Percentiles rank a stretch among this genome's conserved stretches.
These are phyloP conservation scores for Rosa multiflora DNA, from an alignment of 306 rosid species.

Conservation along the genomic window DNA sequence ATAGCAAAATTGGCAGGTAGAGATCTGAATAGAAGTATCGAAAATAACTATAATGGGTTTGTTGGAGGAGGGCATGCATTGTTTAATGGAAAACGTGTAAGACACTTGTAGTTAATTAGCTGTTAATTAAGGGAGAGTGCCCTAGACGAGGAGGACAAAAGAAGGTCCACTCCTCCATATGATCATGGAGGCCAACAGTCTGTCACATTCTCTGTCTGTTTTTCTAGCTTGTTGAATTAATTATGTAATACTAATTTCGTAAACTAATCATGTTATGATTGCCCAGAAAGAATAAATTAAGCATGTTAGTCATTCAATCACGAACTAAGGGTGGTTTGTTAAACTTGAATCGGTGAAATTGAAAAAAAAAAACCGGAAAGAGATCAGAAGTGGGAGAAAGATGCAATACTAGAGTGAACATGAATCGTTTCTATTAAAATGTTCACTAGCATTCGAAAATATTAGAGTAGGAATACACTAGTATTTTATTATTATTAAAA, in stretches of 20 bases:
- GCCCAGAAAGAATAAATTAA: not conserved
- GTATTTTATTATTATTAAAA: too few species aligned
- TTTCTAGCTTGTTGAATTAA: not conserved
- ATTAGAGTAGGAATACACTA: not conserved
- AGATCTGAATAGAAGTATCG: slow-evolving; percentile 7
- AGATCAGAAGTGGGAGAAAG: not conserved
- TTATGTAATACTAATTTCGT: not conserved
- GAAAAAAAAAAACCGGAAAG: not conserved
- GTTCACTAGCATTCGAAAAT: not conserved
- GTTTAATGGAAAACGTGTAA: not conserved
- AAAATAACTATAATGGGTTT: not conserved
- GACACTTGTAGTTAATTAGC: not conserved
- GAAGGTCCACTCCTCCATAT: not conserved
- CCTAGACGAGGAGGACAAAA: not conserved
- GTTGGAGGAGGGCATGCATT: slow-evolving; percentile 2
- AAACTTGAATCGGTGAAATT: not conserved
- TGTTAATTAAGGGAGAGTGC: not conserved
- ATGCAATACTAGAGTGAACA: not conserved
- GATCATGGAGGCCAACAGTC: not conserved
- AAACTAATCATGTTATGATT: not conserved
- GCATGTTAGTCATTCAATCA: not conserved
- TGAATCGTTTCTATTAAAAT: not conserved
- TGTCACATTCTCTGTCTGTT: not conserved
- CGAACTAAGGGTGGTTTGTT: not conserved
- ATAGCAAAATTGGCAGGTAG: slow-evolving; percentile 2